phyloP scores from a whole-genome alignment of 495 filamentous ascomycete species.

The Penicillium cataractarum region DNA sequence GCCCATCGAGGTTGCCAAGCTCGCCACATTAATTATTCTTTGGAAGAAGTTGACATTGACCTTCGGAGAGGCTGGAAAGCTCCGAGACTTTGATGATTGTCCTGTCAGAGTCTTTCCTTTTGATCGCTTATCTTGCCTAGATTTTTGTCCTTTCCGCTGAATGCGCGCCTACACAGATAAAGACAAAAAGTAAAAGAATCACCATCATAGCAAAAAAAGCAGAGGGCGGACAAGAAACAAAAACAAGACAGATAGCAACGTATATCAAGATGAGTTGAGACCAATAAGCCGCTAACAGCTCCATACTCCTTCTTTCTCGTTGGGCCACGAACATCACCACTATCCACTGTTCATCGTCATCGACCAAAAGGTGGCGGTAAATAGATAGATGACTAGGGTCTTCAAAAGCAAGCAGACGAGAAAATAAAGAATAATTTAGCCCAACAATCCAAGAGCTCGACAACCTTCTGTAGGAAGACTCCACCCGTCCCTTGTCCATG shows the following conservation, averaged over 20 bases:
- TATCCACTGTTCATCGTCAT: slow-evolving; percentile 1
- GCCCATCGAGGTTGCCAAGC: not conserved
- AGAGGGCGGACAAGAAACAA: not conserved
- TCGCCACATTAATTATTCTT: not conserved
- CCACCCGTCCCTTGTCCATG: slow-evolving; percentile 35
- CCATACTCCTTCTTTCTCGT: not conserved
- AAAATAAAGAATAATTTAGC: not conserved
- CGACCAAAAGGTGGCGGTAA: not conserved
- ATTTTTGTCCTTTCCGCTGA: slow-evolving; percentile 1
- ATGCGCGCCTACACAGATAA: not conserved
- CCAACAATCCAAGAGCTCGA: slow-evolving; percentile 1
- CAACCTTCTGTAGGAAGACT: slow-evolving; percentile 13
- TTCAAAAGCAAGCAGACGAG: not conserved
- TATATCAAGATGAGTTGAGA: not conserved
- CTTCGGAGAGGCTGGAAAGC: not conserved
- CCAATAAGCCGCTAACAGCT: not conserved
- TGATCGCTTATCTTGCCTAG: not conserved
- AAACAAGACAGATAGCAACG: not conserved
- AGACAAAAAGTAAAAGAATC: not conserved
- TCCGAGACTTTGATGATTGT: not conserved
- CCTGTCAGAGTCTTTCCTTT: not conserved
- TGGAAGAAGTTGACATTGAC: not conserved
- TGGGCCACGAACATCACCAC: not conserved
- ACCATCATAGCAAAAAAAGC: not conserved
- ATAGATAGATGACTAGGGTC: not conserved